These are phyloP conservation scores for Gentiana macrophylla DNA, from an alignment of 257 asterid species.

Conservation along the genomic window DNA sequence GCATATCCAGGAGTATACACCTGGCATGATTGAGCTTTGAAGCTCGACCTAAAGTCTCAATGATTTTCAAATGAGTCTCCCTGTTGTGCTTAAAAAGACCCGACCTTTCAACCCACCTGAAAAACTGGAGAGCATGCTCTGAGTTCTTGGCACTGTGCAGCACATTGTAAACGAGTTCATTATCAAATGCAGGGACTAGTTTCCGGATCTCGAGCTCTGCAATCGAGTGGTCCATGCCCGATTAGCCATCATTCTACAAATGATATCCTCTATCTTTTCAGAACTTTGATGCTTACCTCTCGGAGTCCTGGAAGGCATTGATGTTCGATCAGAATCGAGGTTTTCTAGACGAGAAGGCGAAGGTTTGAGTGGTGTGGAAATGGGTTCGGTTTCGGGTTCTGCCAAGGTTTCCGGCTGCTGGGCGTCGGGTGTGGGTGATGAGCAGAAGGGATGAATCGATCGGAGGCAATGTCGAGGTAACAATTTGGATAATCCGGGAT, in stretches of 20 bases:
- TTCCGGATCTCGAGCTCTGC: constrained; percentile 69
- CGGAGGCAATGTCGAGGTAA: constrained; percentile 33
- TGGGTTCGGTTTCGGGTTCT: background rate
- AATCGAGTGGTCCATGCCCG: constrained; percentile 92
- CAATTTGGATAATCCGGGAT: constrained; percentile 20
- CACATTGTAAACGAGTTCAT: constrained; percentile 73
- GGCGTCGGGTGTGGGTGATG: constrained; percentile 9
- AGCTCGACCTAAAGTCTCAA: constrained; percentile 69
- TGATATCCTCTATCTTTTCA: constrained; percentile 53
- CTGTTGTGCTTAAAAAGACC: constrained; percentile 46
- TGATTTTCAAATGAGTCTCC: constrained; percentile 64
- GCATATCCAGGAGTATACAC: constrained; percentile 83
- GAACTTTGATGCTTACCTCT: constrained; percentile 37
- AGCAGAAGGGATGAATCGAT: constrained; percentile 33
- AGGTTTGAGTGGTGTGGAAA: background rate
- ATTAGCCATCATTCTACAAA: constrained; percentile 77
- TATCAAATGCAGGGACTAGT: constrained; percentile 60
- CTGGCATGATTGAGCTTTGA: constrained; percentile 78
- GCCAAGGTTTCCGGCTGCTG: constrained; percentile 9
- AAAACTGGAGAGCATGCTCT: constrained; percentile 92
- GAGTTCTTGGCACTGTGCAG: constrained; percentile 50
- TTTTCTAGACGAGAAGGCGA: background rate
- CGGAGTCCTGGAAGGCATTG: constrained; percentile 10
- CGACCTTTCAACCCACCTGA: constrained; percentile 86
- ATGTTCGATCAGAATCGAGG: constrained; percentile 13